Base-by-base conservation (phyloP, 2,329 filamentous ascomycete species). In the Sporothrix luriei region DNA sequence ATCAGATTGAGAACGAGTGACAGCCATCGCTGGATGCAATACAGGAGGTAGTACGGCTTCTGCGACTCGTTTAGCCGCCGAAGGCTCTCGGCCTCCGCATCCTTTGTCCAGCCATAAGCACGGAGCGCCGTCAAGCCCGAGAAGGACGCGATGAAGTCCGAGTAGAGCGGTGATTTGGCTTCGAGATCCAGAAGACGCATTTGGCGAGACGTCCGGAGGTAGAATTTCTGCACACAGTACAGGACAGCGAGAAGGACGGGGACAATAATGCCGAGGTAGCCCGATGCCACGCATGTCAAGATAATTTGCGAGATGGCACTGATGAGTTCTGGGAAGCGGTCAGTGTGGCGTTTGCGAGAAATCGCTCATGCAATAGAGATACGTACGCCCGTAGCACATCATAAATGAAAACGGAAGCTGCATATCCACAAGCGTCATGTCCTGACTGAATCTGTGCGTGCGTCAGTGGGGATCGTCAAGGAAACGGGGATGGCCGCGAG, bases 11-110 rank as follows among this genome's bases (percentile, higher is more conserved):
- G 74, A 0, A 80, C 78, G 1, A 82, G 73, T 0, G 76, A 78
- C 3, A 82, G 76, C 86, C 87, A 89, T 48, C 84, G 80, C 74
- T 89, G 87, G 3, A 87, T 81, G 51, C 83, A 82, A 69, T 81
- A 84, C 6, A 88, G 79, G 0, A 88, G 79, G 73, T 89, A 89
- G 65, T 84, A 85, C 0, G 87, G 86, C 26, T 79, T 77, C 73
- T 89, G 87, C 0, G 86, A 86, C 6, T 77, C 76, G 70, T 88
- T 84, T 1, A 89, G 77, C 0, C 85, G 78, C 4, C 73, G 72
- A 19, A 82, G 76, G 69, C 85, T 86, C 71, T 80, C 80, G 38
- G 80, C 73, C 19, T 82, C 77, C 68, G 82, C 79, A 6, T 76
- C 74, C 1, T 77, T 74, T 49, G 83, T 78, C 86, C 85, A 88